Percentiles rank a stretch among this genome's conserved stretches.
These are phyloP conservation scores for Alternaria conjuncta DNA, from an alignment of 2,329 filamentous ascomycete species.

Conservation along the genomic window DNA sequence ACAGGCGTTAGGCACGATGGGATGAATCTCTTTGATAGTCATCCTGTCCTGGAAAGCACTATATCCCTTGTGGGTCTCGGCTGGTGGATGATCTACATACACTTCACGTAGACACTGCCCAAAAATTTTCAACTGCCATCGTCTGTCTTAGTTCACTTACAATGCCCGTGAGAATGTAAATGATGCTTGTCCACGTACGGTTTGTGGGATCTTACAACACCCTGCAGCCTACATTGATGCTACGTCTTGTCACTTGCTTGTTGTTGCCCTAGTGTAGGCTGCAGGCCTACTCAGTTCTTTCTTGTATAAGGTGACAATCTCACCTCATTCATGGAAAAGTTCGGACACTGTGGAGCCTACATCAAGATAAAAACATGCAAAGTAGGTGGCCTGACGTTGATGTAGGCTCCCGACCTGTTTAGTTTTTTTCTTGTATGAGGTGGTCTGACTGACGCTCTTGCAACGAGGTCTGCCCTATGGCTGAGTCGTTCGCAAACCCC, in stretches of 20 bases:
- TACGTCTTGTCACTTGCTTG: not conserved
- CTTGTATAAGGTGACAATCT: not conserved
- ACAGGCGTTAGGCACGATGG: conserved; percentile 47
- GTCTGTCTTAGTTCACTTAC: conserved; percentile 15
- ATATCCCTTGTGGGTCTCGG: conserved; percentile 39
- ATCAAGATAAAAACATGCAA: not conserved
- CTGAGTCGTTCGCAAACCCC: not conserved
- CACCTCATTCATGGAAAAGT: not conserved
- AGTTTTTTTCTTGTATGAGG: not conserved
- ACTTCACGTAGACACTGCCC: conserved; percentile 38
- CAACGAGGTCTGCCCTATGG: not conserved
- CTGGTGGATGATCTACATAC: conserved; percentile 37
- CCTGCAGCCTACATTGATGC: not conserved
- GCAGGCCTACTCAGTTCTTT: not conserved
- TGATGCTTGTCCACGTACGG: not conserved
- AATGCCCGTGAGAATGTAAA: not conserved
- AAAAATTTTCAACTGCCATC: conserved; percentile 45
- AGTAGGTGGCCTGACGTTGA: not conserved
- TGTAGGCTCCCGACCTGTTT: not conserved
- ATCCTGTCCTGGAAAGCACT: conserved; percentile 37
- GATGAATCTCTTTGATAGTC: conserved; percentile 39
- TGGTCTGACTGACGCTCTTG: not conserved
- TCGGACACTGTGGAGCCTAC: not conserved
- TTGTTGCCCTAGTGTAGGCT: not conserved
- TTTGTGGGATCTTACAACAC: not conserved